Evolutionary conservation across 2,329 filamentous ascomycete species (phyloP), one percentile per base, ranked within the genome.

Genomic region (Coniochaeta sp.): DNA sequence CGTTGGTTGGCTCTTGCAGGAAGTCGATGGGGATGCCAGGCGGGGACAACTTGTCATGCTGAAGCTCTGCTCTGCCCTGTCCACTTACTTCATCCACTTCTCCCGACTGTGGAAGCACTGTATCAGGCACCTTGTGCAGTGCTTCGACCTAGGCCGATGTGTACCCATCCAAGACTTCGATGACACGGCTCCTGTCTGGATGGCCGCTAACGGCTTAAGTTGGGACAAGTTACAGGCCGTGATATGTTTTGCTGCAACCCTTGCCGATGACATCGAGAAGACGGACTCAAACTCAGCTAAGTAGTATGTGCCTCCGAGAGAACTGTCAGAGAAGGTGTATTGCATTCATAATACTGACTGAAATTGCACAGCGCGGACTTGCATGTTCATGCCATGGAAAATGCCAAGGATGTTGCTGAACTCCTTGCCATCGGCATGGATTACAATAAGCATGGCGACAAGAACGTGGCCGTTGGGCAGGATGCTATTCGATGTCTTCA

Each of bases 41-140:
- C n/a, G 2, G 16, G n/a, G 19, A 8, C 42, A 47, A 5, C 78
- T 91, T 58, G 88, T 91, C 7, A 78, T 84, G 22, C 85, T 85
- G 65, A 95, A 95, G 73, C 79, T 93, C 26, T 89, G 88, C 64
- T 88, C 89, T n/a, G 89, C 89, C 7, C 75, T 93, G 7, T 87
- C 89, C 17, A 88, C 88, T 22, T 91, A 88, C 69, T 92, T 90
- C 68, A 79, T 90, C 34, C 88, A 88, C 61, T 89, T 89, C 62
- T 84, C 89, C 12, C 75, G 80, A 12, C 76, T 82, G 6, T 93
- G 90, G 89, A 76, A 79, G n/a, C 75, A 75, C 57, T 90, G 87
- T 62, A 72, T 91, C 36, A 79, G 79, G 40, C 86, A 89, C 67
- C 73, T 91, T n/a, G 67, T 85, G 42, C 76, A 81, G 59, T 89